phyloP scores from a whole-genome alignment of 2,329 filamentous ascomycete genomes.

The Hypoxylon rubiginosum region DNA sequence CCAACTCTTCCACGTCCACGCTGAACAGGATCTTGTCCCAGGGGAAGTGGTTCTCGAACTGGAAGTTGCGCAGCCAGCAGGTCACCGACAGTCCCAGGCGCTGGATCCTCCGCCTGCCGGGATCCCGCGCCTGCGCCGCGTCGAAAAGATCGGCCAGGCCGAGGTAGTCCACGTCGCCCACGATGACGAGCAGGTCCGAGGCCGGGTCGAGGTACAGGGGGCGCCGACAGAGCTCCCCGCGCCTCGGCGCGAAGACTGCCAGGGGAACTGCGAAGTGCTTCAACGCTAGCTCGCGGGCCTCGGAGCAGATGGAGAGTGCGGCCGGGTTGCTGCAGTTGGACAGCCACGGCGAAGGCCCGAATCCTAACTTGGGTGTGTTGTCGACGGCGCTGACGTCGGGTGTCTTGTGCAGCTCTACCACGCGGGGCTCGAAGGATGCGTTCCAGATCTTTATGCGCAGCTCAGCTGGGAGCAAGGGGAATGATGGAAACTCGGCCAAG shows the following conservation, averaged over 20 bases:
- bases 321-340: constrained; percentile 53
- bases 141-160: constrained; percentile 43
- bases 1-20: constrained; percentile 49
- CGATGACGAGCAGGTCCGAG: constrained; percentile 51
- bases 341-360: constrained; percentile 45
- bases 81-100: constrained; percentile 48
- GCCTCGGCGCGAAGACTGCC: constrained; percentile 39
- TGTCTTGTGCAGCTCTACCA: constrained; percentile 51
- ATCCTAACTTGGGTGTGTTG: constrained; percentile 8
- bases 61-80: constrained; percentile 45
- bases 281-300: constrained; percentile 52
- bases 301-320: constrained; percentile 50
- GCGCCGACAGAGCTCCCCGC: constrained; percentile 27
- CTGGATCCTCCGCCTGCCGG: constrained; percentile 35
- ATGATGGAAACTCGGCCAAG: constrained; percentile 45
- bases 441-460: constrained; percentile 55
- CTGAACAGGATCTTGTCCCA: constrained; percentile 38
- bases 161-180: constrained; percentile 49
- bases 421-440: constrained; percentile 51
- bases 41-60: constrained; percentile 19
- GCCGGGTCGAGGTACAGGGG: constrained; percentile 52
- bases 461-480: constrained; percentile 53
- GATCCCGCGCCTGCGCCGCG: constrained; percentile 44
- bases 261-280: constrained; percentile 51
- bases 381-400: constrained; percentile 40